Base-by-base conservation (phyloP, 1,284 basidiomycete genomes). In the Puccinia novopanici region DNA sequence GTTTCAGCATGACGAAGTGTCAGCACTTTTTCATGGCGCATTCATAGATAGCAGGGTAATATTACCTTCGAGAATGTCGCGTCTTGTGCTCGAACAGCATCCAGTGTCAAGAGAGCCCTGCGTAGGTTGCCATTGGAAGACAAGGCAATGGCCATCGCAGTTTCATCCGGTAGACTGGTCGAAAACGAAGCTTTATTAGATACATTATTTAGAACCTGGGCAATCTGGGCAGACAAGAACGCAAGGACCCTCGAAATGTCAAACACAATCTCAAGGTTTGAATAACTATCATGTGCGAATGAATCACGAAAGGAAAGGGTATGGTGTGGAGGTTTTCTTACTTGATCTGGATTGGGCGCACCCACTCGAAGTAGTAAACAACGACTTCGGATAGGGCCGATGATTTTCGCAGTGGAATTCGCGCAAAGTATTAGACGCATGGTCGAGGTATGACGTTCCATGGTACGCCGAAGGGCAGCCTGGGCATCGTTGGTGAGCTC, bases 371-470 rank as follows among this genome's bases (percentile, higher is more conserved):
- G 90, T 52, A 99, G 89, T 63, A 99, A 88, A 87, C 97, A 99
- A 76, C 96, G 91, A 88, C 92, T 94, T 85, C 94, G 92, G 85
- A 99, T 99, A 2, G 96, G 97, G 0, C 95, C 95, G 84, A 99
- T 99, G 82, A 99, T 92, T 84, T 93, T 92, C 85, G 92, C 93
- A 2, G 97, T 98, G 85, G 93, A 95, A 86, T 94, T 97, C n/a
- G 96, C 94, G 86, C 96, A 98, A 15, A 99, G 90, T 84, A 99
- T 96, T 83, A 99, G 91, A 67, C 97, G 91, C 89, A 99, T 90
- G 86, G 98, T 99, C 70, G 91, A 91, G 93, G 98, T 98, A 88
- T 98, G 99, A 86, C 98, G 96, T 84, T 99, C 96, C 96, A 99
- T 99, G 2, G 96, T 99, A 81, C 97, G 90, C 84, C 97, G 91